phyloP scores from a whole-genome alignment of 1,284 basidiomycete species.

The Apiotrichum brassicae region DNA sequence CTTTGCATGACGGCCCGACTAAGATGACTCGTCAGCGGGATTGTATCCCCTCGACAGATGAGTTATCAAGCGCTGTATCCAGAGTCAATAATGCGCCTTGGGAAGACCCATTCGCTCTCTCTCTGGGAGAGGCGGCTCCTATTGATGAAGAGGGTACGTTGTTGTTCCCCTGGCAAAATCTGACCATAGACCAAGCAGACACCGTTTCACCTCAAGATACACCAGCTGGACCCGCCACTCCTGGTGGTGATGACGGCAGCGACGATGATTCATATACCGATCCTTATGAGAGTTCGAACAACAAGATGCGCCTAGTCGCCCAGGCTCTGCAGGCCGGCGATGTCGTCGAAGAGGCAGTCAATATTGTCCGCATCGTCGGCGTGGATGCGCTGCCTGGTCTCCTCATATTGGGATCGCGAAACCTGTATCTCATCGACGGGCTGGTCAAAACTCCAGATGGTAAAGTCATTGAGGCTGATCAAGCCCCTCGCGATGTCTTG shows the following conservation, averaged over 20 bases:
- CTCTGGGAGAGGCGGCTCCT: slow-evolving; percentile 57
- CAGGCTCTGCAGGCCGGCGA: slow-evolving; percentile 72
- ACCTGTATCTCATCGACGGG: slow-evolving; percentile 87
- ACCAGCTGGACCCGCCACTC: not conserved
- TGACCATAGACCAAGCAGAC: not conserved
- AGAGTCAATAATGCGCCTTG: slow-evolving; percentile 66
- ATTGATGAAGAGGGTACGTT: slow-evolving; percentile 57
- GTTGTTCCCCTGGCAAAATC: too few species aligned
- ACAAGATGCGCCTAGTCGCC: slow-evolving; percentile 54
- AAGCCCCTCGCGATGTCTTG: slow-evolving; percentile 74
- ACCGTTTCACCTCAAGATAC: too few species aligned
- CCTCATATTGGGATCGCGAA: slow-evolving; percentile 73
- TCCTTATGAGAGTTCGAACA: slow-evolving; percentile 54
- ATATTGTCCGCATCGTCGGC: slow-evolving; percentile 75
- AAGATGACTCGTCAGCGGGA: slow-evolving; percentile 47
- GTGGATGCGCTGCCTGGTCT: slow-evolving; percentile 78
- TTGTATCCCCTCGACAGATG: slow-evolving; percentile 55
- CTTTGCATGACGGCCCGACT: not conserved
- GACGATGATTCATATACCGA: slow-evolving; percentile 30
- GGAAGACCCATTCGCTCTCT: slow-evolving; percentile 70
- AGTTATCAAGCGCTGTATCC: slow-evolving; percentile 56
- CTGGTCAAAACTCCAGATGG: slow-evolving; percentile 81
- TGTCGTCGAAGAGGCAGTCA: slow-evolving; percentile 74
- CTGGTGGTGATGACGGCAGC: slow-evolving; percentile 1
- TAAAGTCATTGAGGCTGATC: slow-evolving; percentile 80